phyloP scores from a whole-genome alignment of 352 stramenopile species.

The Phytophthora europaea region DNA sequence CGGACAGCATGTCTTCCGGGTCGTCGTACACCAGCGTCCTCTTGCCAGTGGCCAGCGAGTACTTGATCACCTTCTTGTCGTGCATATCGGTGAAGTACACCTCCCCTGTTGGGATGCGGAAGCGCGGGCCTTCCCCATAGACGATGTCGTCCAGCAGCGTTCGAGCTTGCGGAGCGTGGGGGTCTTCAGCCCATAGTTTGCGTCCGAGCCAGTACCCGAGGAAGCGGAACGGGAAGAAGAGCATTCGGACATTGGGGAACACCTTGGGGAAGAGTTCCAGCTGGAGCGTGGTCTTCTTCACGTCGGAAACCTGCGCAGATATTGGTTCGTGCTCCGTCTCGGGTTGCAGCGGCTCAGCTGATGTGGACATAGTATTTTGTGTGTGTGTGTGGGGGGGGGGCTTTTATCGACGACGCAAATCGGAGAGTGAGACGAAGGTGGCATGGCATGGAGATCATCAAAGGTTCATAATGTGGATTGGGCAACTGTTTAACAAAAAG shows the following conservation, averaged over 20 bases:
- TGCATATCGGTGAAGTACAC: constrained; percentile 81
- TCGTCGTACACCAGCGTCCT: constrained; percentile 54
- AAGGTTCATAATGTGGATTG: neutral
- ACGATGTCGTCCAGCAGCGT: constrained; percentile 43
- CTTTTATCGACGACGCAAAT: constrained; percentile 16
- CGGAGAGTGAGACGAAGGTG: constrained; percentile 12
- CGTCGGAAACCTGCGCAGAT: neutral
- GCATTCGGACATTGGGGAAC: constrained; percentile 41
- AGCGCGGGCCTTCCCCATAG: constrained; percentile 71
- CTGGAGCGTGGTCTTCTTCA: constrained; percentile 12
- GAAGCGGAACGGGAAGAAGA: constrained; percentile 47
- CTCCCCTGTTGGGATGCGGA: constrained; percentile 55
- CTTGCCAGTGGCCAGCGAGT: constrained; percentile 51
- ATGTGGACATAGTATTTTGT: neutral
- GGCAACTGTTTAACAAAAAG: constrained; percentile 1
- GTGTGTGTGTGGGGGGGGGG: neutral
- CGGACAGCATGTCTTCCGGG: constrained; percentile 61
- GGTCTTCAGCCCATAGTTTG: constrained; percentile 32
- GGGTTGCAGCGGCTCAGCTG: neutral
- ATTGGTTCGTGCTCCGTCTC: constrained; percentile 14
- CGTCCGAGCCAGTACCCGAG: constrained; percentile 43
- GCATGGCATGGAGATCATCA: neutral
- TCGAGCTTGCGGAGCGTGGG: constrained; percentile 24
- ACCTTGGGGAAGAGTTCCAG: constrained; percentile 39
- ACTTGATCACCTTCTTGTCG: constrained; percentile 66